These are phyloP conservation scores for Kandelia obovata DNA, from an alignment of 345 rosid species.

Conservation along the genomic window DNA sequence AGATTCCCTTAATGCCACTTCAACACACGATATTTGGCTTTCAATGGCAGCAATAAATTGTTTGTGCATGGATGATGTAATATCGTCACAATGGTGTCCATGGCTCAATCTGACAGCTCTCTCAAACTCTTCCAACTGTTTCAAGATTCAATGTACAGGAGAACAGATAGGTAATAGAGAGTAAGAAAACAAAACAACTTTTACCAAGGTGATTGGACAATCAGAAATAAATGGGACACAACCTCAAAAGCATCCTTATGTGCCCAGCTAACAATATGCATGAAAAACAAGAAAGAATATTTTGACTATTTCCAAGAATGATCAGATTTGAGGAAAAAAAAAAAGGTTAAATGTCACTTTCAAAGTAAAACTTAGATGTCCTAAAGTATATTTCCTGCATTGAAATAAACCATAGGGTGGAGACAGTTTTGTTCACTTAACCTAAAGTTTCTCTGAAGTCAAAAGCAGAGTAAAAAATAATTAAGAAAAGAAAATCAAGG, in stretches of 20 bases:
- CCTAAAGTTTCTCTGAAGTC: no score
- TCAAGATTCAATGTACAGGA: conserved; percentile 22
- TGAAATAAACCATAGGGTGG: no score
- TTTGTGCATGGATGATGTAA: conserved; percentile 54
- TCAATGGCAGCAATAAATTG: conserved; percentile 72
- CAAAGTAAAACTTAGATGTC: no score
- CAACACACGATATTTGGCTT: conserved; percentile 58
- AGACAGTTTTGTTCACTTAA: no score
- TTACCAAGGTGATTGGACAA: background rate
- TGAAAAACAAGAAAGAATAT: background rate
- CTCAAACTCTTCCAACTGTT: conserved; percentile 84
- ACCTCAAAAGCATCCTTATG: background rate
- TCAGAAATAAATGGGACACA: background rate
- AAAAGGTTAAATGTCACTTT: no score
- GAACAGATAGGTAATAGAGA: background rate
- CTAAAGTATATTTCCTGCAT: no score
- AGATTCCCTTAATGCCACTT: conserved; percentile 50
- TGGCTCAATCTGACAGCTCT: conserved; percentile 64
- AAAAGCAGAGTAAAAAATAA: no score
- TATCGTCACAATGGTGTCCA: conserved; percentile 45
- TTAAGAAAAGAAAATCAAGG: background rate
- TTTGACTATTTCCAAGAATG: no score
- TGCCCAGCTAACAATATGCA: background rate
- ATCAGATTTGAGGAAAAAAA: no score
- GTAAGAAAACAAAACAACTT: background rate